Conservation (phyloP, 441 rosid species). For the Populus tomentosa region DNA sequence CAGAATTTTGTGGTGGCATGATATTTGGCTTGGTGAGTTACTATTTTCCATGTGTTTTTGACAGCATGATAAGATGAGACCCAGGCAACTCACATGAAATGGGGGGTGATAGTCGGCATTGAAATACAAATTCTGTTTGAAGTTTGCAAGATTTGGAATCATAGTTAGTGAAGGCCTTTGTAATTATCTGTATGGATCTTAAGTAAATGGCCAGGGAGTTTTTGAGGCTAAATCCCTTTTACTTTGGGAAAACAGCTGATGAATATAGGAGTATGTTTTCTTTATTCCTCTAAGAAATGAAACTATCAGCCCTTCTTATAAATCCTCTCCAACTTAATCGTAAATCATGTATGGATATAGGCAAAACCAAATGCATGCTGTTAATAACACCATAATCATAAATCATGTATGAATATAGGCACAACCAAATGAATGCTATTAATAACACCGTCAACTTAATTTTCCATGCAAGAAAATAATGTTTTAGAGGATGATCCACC, state of each 20-base stretch:
- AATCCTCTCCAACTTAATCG: background rate
- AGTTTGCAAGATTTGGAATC: background rate
- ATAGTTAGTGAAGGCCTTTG: background rate
- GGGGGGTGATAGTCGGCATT: background rate
- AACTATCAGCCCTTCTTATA: background rate
- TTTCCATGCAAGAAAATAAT: background rate
- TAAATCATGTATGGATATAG: background rate
- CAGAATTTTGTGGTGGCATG: background rate
- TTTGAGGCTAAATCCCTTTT: background rate
- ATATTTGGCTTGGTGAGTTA: background rate
- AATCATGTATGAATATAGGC: background rate
- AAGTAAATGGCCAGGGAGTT: background rate
- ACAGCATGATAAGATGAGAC: background rate
- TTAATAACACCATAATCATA: too few species aligned
- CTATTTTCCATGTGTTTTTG: background rate
- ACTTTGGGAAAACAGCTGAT: background rate
- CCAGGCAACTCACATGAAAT: background rate
- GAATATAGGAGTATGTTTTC: background rate
- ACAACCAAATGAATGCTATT: background rate
- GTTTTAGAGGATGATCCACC: background rate
- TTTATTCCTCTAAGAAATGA: background rate
- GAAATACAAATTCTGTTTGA: background rate
- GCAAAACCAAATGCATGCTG: background rate
- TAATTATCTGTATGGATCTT: background rate
- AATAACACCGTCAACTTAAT: background rate